Evolutionary conservation across 495 filamentous ascomycete species (phyloP).

Genomic region (Clavariopsis aquatica): DNA sequence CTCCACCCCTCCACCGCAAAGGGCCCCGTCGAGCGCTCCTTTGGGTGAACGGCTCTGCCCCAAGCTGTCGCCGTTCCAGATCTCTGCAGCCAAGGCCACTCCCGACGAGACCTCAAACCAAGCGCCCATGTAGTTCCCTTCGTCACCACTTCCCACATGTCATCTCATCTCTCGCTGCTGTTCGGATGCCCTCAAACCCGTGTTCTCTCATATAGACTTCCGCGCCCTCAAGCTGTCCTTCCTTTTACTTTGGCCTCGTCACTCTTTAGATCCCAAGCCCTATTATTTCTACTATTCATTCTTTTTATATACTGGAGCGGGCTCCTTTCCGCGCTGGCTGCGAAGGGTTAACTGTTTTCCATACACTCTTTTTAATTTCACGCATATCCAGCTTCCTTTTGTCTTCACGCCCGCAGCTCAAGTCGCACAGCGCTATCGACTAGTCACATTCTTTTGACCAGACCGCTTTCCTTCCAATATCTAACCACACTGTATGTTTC

Average conservation of each 20-base stretch:
- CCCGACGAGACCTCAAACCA: slow-evolving; percentile 39
- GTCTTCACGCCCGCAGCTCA: slow-evolving; percentile 18
- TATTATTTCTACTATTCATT: slow-evolving; percentile 33
- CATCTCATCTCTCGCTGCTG: slow-evolving; percentile 32
- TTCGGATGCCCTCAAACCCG: slow-evolving; percentile 32
- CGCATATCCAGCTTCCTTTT: slow-evolving; percentile 28
- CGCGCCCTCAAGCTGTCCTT: slow-evolving; percentile 32
- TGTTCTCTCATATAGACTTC: slow-evolving; percentile 35
- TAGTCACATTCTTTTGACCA: slow-evolving; percentile 39
- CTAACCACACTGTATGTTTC: slow-evolving; percentile 31
- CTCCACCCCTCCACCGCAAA: slow-evolving; percentile 17
- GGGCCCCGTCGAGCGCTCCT: slow-evolving; percentile 24
- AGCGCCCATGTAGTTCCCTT: slow-evolving; percentile 36
- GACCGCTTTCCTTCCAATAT: slow-evolving; percentile 15
- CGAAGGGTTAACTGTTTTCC: slow-evolving; percentile 34
- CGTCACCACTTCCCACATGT: slow-evolving; percentile 34
- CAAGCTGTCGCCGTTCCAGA: slow-evolving; percentile 41
- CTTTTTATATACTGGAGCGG: slow-evolving; percentile 35
- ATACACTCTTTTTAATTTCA: slow-evolving; percentile 37
- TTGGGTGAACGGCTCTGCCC: slow-evolving; percentile 38
- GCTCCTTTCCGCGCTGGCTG: slow-evolving; percentile 40
- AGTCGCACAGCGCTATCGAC: slow-evolving; percentile 35
- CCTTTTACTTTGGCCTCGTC: slow-evolving; percentile 42
- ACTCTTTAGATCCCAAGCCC: slow-evolving; percentile 38
- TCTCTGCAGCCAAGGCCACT: slow-evolving; percentile 41